These are phyloP conservation scores for Cadophora sp. DNA, from an alignment of 2,329 filamentous ascomycete genomes.

Conservation along the genomic window DNA sequence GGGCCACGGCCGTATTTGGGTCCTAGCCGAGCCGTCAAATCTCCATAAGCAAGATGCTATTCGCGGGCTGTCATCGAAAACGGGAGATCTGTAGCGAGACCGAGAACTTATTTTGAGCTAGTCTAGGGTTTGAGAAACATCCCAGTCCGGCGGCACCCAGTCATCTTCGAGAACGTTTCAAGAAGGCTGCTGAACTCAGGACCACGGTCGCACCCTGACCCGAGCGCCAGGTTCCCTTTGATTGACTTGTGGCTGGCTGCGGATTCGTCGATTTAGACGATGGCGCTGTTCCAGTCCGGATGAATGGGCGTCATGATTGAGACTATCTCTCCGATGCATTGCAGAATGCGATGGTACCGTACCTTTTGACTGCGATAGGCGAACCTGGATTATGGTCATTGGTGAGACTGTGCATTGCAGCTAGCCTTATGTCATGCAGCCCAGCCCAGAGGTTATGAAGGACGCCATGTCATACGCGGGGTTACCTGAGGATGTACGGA, in stretches of 20 bases:
- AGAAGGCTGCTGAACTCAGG: neutral
- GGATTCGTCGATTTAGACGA: neutral
- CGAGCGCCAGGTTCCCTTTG: neutral
- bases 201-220: neutral
- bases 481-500: neutral
- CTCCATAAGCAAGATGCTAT: neutral
- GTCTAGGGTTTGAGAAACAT: neutral
- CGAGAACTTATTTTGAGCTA: neutral
- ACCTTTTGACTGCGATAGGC: constrained; percentile 7
- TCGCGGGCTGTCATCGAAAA: constrained; percentile 13
- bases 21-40: neutral
- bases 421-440: constrained; percentile 3
- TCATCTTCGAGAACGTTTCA: constrained; percentile 17
- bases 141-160: neutral
- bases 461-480: neutral
- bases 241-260: neutral
- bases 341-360: neutral
- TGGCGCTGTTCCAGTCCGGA: neutral
- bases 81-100: constrained; percentile 15
- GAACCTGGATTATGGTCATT: neutral
- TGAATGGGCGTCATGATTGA: neutral
- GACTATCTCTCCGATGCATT: constrained; percentile 2
- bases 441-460: too few species aligned
- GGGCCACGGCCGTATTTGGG: neutral
- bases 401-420: constrained; percentile 1